These are phyloP conservation scores for Golubevia pallescens DNA, from an alignment of 1,284 basidiomycete species.

Conservation along the genomic window DNA sequence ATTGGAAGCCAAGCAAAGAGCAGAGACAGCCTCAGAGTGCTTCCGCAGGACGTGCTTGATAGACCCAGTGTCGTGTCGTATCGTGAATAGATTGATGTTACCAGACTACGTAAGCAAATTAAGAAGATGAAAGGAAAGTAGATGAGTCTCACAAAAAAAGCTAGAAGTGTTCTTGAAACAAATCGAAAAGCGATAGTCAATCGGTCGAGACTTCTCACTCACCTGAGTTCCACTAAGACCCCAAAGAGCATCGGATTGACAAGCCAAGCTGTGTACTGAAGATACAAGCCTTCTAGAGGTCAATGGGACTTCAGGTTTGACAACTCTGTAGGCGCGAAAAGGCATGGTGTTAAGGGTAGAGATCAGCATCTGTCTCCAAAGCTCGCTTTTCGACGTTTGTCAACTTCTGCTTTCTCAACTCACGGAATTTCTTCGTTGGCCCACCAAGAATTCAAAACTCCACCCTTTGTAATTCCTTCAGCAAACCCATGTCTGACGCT, in stretches of 20 bases:
- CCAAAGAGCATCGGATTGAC: constrained; percentile 57
- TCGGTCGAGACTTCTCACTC: too few relatives aligned
- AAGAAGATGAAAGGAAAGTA: not conserved
- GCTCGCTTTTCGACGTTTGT: too few relatives aligned
- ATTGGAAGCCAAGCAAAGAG: constrained; percentile 29
- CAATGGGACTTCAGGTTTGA: too few relatives aligned
- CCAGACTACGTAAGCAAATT: constrained; percentile 18
- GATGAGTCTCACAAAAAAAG: too few relatives aligned
- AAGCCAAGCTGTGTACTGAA: constrained; percentile 51
- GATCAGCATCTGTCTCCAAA: too few relatives aligned
- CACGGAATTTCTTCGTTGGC: constrained; percentile 40
- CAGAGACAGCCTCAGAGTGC: constrained; percentile 54
- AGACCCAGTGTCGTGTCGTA: constrained; percentile 47
- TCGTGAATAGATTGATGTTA: constrained; percentile 47
- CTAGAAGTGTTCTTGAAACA: not conserved
- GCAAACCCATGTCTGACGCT: constrained; percentile 55
- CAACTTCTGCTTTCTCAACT: constrained; percentile 3
- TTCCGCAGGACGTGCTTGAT: constrained; percentile 50
- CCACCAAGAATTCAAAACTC: constrained; percentile 55
- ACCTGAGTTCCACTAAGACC: constrained; percentile 41
- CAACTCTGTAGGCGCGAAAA: too few relatives aligned
- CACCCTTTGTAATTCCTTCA: constrained; percentile 53
- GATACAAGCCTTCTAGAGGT: constrained; percentile 34
- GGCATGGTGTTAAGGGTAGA: too few relatives aligned
- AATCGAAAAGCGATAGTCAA: too few relatives aligned